A percentile compares a stretch with the other conserved stretches of the same genome.
phyloP scores from a whole-genome alignment of 192 early-diverging fungal genomes.

The Podila clonocystis region DNA sequence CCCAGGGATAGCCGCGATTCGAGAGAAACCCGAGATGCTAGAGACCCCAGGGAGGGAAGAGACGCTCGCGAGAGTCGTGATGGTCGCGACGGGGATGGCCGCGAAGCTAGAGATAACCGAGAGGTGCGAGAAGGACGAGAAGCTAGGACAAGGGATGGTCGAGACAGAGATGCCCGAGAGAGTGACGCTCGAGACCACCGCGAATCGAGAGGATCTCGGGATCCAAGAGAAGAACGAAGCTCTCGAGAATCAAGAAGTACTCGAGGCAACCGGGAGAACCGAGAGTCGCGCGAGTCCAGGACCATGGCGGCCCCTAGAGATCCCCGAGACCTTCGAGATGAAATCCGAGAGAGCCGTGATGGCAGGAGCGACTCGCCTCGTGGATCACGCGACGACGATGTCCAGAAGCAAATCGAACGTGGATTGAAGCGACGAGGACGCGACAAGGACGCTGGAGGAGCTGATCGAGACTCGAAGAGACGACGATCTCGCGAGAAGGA shows the following conservation, averaged over 20 bases:
- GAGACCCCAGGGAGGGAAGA: background rate
- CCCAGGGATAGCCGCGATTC: conserved; percentile 2
- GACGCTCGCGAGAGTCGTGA: conserved; percentile 1
- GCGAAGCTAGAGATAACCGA: background rate
- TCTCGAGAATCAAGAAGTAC: too few species aligned
- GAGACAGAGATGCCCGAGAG: conserved; percentile 12
- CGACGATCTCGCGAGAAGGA: conserved; percentile 1
- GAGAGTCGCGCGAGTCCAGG: background rate
- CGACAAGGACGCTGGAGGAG: background rate
- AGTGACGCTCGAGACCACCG: background rate
- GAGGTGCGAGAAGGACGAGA: conserved; percentile 10
- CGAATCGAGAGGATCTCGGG: background rate
- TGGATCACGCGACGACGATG: background rate
- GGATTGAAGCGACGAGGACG: conserved; percentile 1
- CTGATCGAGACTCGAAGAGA: background rate
- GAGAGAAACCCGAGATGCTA: conserved; percentile 12
- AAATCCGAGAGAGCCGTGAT: background rate
- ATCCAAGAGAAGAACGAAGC: too few species aligned
- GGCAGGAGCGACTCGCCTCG: background rate
- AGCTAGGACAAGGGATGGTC: conserved; percentile 1
- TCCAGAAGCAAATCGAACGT: background rate
- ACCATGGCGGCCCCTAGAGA: background rate
- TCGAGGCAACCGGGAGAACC: background rate
- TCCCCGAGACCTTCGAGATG: background rate
- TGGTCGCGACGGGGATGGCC: background rate